Percentiles rank a stretch among this genome's conserved stretches.
Conservation (phyloP, 2,329 filamentous ascomycete species). For the Colletotrichum falcatum region DNA sequence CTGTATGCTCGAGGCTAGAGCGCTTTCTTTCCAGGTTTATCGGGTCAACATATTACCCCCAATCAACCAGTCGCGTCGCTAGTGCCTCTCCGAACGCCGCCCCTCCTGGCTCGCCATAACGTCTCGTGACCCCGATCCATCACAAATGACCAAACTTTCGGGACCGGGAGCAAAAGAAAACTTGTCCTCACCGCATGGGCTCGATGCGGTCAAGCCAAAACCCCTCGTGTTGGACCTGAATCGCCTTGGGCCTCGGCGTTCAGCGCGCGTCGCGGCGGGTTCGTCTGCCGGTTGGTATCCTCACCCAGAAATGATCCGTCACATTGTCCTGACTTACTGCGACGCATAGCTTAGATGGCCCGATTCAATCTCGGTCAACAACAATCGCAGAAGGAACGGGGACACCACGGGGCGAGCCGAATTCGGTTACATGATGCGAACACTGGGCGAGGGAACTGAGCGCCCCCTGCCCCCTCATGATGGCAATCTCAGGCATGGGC, state of each 20-base stretch:
- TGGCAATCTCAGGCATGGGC: background rate
- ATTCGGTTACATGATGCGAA: slow-evolving; percentile 8
- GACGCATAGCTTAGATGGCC: background rate
- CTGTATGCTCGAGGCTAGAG: slow-evolving; percentile 8
- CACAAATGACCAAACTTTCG: slow-evolving; percentile 26
- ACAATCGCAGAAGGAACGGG: slow-evolving; percentile 9
- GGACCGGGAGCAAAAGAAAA: slow-evolving; percentile 14
- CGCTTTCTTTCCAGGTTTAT: slow-evolving; percentile 26
- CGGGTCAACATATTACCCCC: background rate
- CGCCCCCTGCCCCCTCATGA: background rate
- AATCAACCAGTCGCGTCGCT: background rate
- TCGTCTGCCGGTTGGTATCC: background rate
- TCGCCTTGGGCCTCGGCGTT: background rate
- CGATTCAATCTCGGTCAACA: background rate
- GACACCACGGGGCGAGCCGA: slow-evolving; percentile 1
- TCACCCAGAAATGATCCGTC: slow-evolving; percentile 24
- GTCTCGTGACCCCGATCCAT: slow-evolving; percentile 25
- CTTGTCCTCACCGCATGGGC: background rate
- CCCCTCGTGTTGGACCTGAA: background rate
- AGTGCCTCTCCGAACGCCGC: background rate
- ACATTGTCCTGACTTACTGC: slow-evolving; percentile 24
- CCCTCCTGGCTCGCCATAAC: background rate
- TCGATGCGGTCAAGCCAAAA: background rate
- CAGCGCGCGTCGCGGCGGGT: background rate
- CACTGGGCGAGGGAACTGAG: background rate